These are phyloP conservation scores for Neoboletus brunneissimus DNA, from an alignment of 768 basidiomycete genomes.

Conservation along the genomic window DNA sequence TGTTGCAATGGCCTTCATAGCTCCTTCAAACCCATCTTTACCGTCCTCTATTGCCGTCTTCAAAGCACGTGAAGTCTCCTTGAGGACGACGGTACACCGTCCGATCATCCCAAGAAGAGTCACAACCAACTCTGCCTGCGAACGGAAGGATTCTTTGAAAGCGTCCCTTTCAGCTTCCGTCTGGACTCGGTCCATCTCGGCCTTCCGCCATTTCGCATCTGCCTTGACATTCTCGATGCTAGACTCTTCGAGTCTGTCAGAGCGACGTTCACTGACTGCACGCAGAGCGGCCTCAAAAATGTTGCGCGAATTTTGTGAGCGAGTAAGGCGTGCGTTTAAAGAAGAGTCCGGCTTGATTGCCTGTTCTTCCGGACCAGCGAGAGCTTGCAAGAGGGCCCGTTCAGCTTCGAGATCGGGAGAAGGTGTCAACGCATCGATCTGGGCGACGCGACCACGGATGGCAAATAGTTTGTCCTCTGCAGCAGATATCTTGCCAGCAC, in stretches of 20 bases:
- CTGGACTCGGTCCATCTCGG: conserved; percentile 68
- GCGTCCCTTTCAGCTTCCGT: conserved; percentile 65
- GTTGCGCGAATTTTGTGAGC: conserved; percentile 69
- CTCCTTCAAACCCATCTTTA: conserved; percentile 37
- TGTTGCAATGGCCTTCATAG: conserved; percentile 47
- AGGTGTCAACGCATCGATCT: conserved; percentile 49
- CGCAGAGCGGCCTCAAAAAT: conserved; percentile 86
- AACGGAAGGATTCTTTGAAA: conserved; percentile 56
- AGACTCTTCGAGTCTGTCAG: conserved; percentile 73
- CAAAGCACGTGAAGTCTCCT: conserved; percentile 51
- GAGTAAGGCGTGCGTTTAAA: conserved; percentile 56
- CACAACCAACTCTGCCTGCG: conserved; percentile 66
- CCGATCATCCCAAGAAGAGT: conserved; percentile 79
- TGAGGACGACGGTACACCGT: conserved; percentile 69
- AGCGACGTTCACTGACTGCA: conserved; percentile 76
- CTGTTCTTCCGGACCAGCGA: conserved; percentile 71
- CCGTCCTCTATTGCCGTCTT: conserved; percentile 37
- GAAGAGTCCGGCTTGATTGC: conserved; percentile 56
- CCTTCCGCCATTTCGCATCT: conserved; percentile 60
- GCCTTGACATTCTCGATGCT: conserved; percentile 68
- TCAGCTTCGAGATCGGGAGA: conserved; percentile 70
- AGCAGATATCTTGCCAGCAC: conserved; percentile 65
- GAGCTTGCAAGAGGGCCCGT: conserved; percentile 59
- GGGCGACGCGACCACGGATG: conserved; percentile 58
- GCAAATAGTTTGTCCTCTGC: conserved; percentile 67